A percentile compares a stretch with the other conserved stretches of the same genome.
Conservation (phyloP, 805 yeast species). For the Kuraishia hungarica region DNA sequence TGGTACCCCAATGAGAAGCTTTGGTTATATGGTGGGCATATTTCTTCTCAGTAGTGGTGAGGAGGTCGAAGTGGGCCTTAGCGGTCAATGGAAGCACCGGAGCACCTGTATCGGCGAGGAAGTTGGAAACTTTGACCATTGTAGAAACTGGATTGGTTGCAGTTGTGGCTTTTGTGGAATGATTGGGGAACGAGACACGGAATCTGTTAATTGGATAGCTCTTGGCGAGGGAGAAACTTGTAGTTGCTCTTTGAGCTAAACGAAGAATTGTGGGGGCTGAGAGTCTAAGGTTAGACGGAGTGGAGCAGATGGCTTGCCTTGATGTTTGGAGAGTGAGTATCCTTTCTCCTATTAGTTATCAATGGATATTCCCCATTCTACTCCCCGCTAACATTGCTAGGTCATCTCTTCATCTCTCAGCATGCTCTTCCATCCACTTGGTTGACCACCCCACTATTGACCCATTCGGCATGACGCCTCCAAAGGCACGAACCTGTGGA, state of each 20-base stretch:
- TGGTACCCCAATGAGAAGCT: constrained; percentile 79
- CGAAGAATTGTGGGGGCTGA: not conserved
- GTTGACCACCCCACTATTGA: too few species aligned
- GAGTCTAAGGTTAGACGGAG: too few species aligned
- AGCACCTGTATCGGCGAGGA: constrained; percentile 48
- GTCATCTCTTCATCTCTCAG: too few species aligned
- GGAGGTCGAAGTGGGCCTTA: constrained; percentile 55
- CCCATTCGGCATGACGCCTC: not conserved
- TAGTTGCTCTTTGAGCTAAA: not conserved
- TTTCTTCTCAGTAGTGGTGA: constrained; percentile 49
- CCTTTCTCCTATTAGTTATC: too few species aligned
- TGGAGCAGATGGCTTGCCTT: too few species aligned
- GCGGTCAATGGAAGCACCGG: constrained; percentile 69
- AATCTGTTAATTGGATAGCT: not conserved
- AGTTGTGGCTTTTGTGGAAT: too few species aligned
- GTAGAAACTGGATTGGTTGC: not conserved
- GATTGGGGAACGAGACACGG: not conserved
- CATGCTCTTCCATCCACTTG: too few species aligned
- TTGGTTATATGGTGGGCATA: constrained; percentile 81
- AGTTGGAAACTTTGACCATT: not conserved
- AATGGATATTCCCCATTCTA: too few species aligned
- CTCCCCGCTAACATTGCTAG: too few species aligned
- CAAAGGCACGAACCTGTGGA: not conserved
- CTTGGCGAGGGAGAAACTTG: not conserved
- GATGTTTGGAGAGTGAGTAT: too few species aligned